Percentiles rank a stretch among this genome's conserved stretches.
phyloP scores from a whole-genome alignment of 2,329 filamentous ascomycete genomes.

The Fusarium citri region DNA sequence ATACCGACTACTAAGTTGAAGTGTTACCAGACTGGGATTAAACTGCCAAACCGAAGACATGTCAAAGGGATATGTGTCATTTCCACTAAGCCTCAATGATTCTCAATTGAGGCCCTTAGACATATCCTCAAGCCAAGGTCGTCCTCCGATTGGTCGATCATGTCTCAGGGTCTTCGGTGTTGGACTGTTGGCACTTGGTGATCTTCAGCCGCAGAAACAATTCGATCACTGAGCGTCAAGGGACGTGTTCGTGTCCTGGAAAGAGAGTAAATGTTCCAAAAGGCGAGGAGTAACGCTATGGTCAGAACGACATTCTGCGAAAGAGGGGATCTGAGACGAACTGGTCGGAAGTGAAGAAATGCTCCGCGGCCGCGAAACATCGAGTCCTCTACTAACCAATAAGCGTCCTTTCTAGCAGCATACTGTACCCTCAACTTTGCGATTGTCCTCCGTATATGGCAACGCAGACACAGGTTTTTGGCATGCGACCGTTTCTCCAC shows the following conservation, averaged over 20 bases:
- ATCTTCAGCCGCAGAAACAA: no score
- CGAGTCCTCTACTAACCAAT: fast-evolving
- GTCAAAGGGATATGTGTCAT: background rate
- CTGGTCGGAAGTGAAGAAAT: background rate
- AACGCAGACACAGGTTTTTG: background rate
- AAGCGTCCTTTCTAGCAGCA: no score
- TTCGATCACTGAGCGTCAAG: no score
- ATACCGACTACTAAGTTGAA: background rate
- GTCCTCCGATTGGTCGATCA: background rate
- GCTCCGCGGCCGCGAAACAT: background rate
- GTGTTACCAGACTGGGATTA: background rate
- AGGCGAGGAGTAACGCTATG: background rate
- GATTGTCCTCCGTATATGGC: background rate
- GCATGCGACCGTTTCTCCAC: background rate
- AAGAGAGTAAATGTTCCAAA: background rate
- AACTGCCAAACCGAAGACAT: no score
- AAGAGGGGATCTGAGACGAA: background rate
- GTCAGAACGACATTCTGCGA: background rate
- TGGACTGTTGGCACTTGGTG: background rate
- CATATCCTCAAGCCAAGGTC: background rate
- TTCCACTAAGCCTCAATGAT: background rate
- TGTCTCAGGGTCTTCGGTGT: background rate
- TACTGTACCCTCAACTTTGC: no score
- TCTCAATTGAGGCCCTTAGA: background rate
- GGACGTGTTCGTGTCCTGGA: background rate